Evolutionary conservation across 2,329 filamentous ascomycete genomes (phyloP).

Genomic region (Sporothrix humicola): DNA sequence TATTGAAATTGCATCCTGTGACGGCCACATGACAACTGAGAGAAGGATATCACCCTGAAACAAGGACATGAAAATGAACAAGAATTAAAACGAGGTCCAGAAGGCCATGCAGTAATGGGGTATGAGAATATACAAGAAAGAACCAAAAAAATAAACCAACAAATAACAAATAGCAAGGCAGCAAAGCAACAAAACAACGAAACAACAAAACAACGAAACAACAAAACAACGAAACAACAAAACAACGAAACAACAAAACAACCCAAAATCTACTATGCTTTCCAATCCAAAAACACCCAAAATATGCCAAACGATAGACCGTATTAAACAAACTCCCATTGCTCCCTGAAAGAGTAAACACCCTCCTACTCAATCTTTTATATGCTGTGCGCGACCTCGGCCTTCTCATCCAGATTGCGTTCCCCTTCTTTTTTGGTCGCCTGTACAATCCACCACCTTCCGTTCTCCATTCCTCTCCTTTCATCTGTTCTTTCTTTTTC

Average conservation of each 20-base stretch:
- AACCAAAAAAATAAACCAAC: background rate
- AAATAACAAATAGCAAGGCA: background rate
- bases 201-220: background rate
- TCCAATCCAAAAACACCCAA: slow-evolving; percentile 25
- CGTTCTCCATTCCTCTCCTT: background rate
- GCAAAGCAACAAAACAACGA: background rate
- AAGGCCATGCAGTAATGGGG: slow-evolving; percentile 20
- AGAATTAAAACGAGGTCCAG: slow-evolving; percentile 9
- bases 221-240: background rate
- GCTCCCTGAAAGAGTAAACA: no score
- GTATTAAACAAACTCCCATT: background rate
- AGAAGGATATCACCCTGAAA: background rate
- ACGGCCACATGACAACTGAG: background rate
- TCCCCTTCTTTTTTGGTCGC: background rate
- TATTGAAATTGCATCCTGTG: background rate
- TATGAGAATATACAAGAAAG: slow-evolving; percentile 25
- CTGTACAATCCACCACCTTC: no score
- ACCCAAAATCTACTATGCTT: slow-evolving; percentile 5
- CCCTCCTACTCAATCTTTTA: background rate
- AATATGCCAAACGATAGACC: slow-evolving; percentile 7
- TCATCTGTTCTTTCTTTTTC: background rate
- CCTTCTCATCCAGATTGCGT: slow-evolving; percentile 16
- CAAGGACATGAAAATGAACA: background rate
- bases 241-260: background rate
- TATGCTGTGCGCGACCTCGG: slow-evolving; percentile 16